Evolutionary conservation across 2,329 filamentous ascomycete genomes (phyloP), one percentile per base, ranked within the genome.

Genomic region (Colletotrichum sp.): DNA sequence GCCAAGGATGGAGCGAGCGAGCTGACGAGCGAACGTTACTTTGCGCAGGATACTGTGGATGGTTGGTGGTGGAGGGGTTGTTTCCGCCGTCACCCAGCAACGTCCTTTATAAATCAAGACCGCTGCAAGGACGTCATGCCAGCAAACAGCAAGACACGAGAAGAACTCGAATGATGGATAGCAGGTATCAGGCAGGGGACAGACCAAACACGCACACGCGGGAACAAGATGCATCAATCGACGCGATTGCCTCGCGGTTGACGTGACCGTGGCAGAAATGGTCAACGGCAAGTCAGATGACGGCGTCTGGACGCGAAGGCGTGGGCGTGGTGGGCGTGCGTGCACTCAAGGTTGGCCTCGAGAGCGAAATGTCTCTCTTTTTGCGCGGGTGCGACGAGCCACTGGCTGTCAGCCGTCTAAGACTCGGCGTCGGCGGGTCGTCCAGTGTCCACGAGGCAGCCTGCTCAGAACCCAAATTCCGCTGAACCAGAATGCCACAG

Each of bases 41-140:
- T 30, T 27, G 59, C 59, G 59, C 59, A n/a, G 59, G 32, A 34
- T 27, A 22, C 32, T 6, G 29, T n/a, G 59, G 27, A 13, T 49
- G 57, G 52, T 62, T 49, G 52, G 65, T 49, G 44, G 70, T 73
- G 57, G 70, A 72, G 63, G 69, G 69, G 64, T 67, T 57, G 57
- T 65, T 66, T 29, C 64, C 71, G 63, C 44, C 52, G 74, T 77
- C 66, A 77, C 75, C 71, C 62, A 71, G 75, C 75, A 77, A 77
- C 75, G 72, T 70, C 27, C 70, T 69, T 76, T 76, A 73, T 69
- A 73, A 76, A 76, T 69, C 74, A 77, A 63, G 55, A 52, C 70
- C 61, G 16, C 57, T 34, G 27, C 44, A 30, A 65, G 71, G 74
- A 76, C 71, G 71, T 76, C 61, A 75, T 75, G 72, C 63, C 44